These are phyloP conservation scores for Didymella segeticola DNA, from an alignment of 2,329 filamentous ascomycete genomes.

Conservation along the genomic window DNA sequence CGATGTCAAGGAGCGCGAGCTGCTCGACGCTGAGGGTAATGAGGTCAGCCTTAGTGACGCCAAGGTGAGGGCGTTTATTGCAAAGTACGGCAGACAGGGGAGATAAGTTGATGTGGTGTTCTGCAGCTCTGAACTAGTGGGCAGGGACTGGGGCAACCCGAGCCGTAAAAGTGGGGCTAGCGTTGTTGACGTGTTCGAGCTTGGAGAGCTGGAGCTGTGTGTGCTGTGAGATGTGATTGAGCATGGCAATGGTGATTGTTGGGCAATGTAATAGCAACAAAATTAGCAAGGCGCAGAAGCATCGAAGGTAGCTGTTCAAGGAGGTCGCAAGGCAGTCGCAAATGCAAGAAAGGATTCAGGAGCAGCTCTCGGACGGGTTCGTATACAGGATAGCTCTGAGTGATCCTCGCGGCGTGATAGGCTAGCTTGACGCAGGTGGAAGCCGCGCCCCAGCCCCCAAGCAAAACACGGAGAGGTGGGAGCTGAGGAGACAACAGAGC, in stretches of 20 bases:
- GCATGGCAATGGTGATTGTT: not conserved
- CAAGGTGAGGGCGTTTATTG: conserved; percentile 41
- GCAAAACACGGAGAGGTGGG: conserved; percentile 16
- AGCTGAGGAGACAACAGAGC: conserved; percentile 19
- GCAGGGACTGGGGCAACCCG: conserved; percentile 9
- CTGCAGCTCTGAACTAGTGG: not conserved
- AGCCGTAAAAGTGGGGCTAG: conserved; percentile 16
- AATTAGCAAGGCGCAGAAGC: not conserved
- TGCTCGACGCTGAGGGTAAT: conserved; percentile 46
- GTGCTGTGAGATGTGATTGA: too few species aligned
- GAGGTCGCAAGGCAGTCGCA: not conserved
- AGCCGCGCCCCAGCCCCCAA: conserved; percentile 15
- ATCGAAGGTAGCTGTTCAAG: conserved; percentile 12
- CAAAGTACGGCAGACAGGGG: conserved; percentile 34
- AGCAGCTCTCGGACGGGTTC: conserved; percentile 29
- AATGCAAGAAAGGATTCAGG: conserved; percentile 9
- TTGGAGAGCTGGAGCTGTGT: not conserved
- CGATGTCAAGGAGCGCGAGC: conserved; percentile 46
- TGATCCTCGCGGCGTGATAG: conserved; percentile 14
- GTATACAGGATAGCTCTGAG: conserved; percentile 24
- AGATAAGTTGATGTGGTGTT: conserved; percentile 7
- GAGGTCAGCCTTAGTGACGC: conserved; percentile 41
- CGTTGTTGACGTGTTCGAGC: conserved; percentile 13
- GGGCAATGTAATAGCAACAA: not conserved
- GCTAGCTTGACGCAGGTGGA: too few species aligned